A percentile compares a stretch with the other conserved stretches of the same genome.
Evolutionary conservation across 1,284 basidiomycete genomes (phyloP).

Genomic region (Thelephora terrestris): DNA sequence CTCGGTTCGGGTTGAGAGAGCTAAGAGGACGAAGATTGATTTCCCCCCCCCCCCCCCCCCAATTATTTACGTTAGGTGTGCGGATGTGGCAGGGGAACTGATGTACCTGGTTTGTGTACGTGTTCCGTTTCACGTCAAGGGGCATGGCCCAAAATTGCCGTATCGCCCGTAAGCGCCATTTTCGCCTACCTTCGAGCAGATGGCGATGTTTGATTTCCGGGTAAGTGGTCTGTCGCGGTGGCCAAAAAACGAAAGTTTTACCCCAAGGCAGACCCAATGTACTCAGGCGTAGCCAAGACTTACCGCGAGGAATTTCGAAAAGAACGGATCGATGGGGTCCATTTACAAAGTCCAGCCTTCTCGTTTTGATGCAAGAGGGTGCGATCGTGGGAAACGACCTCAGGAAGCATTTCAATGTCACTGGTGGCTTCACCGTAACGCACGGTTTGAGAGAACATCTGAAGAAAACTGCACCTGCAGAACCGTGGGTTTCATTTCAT

Average conservation of each 20-base stretch:
- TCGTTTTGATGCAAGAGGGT: background rate
- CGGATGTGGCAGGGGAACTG: no score
- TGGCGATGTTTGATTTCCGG: constrained; percentile 21
- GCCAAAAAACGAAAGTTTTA: background rate
- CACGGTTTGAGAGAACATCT: no score
- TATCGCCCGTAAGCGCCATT: constrained; percentile 27
- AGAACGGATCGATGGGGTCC: background rate
- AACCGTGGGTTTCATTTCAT: no score
- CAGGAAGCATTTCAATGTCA: no score
- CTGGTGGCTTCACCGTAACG: no score
- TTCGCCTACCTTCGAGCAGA: constrained; percentile 31
- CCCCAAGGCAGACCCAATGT: background rate
- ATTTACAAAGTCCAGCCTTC: background rate
- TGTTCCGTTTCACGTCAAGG: constrained; percentile 9
- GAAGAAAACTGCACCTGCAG: no score
- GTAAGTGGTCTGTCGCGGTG: constrained; percentile 26
- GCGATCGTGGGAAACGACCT: background rate
- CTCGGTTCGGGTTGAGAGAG: constrained; percentile 4
- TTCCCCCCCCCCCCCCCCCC: no score
- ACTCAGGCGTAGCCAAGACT: background rate
- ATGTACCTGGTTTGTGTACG: background rate
- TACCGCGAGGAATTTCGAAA: background rate
- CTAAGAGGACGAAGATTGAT: background rate
- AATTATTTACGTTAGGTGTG: no score
- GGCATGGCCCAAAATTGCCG: constrained; percentile 29